Base-by-base conservation (phyloP, 2,329 filamentous ascomycete species). In the Hirsutella thompsonii region DNA sequence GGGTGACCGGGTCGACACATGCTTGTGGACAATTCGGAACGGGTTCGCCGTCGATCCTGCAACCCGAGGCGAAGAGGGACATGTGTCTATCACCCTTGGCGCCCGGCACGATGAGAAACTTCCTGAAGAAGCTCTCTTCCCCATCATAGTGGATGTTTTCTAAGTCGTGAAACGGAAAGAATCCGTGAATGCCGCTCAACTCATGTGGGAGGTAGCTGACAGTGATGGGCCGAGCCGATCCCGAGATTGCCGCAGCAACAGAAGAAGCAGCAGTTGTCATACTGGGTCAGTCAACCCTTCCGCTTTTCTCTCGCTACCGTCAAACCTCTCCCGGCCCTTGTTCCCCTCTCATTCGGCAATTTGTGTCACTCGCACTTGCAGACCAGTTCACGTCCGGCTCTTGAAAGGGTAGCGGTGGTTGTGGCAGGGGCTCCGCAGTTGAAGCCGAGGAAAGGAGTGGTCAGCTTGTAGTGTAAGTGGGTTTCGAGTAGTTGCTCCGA, bases 161-260 rank as follows among this genome's bases (percentile, higher is more conserved):
- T 28, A 62, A 55, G 45, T 62, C 59, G 39, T 58, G 46, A 35
- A 62, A 63, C 19, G 60, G 60, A 42, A 56, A 63, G 48, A 63
- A 63, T 49, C 59, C 55, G 0, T 52, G 52, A 4, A 55, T 57
- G 42, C 56, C 57, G 18, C 55, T 54, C 13, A 62, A 53, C 41
- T 46, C 49, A 37, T 47, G 38, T 28, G 49, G 52, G 40, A 62
- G 43, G 35, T 58, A 37, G 32, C 39, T 45, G 29, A 62, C 46
- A 10, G 46, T 52, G 16, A 61, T 42, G 33, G 40, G 41, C 34
- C 19, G 34, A 10, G 28, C 34, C 13, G 34, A 16, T 19, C 33
- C n/a, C 4, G 38, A 8, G 33, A 19, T 18, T 8, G 34, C 29
- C 20, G 36, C 29, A 6, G 43, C 35, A 34, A 23, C 23, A 8